A percentile compares a stretch with the other conserved stretches of the same genome.
phyloP scores from a whole-genome alignment of 2,329 filamentous ascomycete genomes.

The Pseudopithomyces chartarum region DNA sequence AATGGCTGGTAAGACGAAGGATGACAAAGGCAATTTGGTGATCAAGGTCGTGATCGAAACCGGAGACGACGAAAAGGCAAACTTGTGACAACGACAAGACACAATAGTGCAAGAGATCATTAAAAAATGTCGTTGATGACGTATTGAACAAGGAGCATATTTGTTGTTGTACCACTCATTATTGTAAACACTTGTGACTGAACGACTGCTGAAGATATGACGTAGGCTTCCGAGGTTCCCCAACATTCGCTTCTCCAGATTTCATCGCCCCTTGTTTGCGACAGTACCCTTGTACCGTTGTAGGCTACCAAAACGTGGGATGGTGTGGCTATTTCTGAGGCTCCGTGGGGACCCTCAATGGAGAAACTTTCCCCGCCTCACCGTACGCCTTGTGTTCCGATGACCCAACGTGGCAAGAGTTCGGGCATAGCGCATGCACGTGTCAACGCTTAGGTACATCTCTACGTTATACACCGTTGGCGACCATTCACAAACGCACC shows the following conservation, averaged over 20 bases:
- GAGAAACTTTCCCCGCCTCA: constrained; percentile 5
- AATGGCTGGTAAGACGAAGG: constrained; percentile 70
- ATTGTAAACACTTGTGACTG: background rate
- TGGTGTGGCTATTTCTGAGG: no score
- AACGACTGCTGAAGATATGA: background rate
- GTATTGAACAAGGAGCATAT: background rate
- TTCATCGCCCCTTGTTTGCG: no score
- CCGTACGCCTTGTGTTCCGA: background rate
- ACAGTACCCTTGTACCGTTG: background rate
- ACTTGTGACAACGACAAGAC: constrained; percentile 12
- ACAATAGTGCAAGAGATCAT: background rate
- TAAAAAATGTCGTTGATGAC: background rate
- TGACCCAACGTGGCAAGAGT: constrained; percentile 1
- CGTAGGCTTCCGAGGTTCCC: background rate
- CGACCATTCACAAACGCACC: background rate
- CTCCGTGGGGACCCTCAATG: background rate
- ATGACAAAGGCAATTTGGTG: constrained; percentile 70
- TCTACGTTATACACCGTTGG: background rate
- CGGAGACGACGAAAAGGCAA: constrained; percentile 30
- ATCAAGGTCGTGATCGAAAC: constrained; percentile 69
- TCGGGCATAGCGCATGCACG: background rate
- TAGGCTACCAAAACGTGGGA: background rate
- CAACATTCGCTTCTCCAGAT: no score
- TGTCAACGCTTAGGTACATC: constrained; percentile 1
- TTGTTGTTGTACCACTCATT: background rate